These are phyloP conservation scores for Macrolepiota albuminosa DNA, from an alignment of 768 basidiomycete species.

Conservation along the genomic window DNA sequence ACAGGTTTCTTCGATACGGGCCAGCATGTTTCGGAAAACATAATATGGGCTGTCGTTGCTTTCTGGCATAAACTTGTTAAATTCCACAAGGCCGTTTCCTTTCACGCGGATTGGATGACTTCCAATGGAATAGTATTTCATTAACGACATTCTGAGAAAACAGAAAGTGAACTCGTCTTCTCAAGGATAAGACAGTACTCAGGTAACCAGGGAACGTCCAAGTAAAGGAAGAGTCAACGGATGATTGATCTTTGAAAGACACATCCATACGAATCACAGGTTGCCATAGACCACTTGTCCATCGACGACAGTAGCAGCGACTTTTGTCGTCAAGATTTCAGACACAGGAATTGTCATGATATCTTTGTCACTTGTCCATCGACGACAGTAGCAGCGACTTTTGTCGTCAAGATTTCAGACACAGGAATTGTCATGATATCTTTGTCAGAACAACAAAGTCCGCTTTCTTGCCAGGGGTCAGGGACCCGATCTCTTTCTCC, in stretches of 20 bases:
- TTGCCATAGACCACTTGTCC: slow-evolving; percentile 62
- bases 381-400: slow-evolving; percentile 68
- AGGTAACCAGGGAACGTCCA: too few relatives aligned
- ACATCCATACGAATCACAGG: slow-evolving; percentile 3
- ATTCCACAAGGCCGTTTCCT: too few relatives aligned
- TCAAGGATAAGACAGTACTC: too few relatives aligned
- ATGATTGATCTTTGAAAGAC: background rate
- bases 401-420: slow-evolving; percentile 58
- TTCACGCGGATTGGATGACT: too few relatives aligned
- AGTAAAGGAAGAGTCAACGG: too few relatives aligned
- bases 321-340: slow-evolving; percentile 64
- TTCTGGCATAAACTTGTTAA: too few relatives aligned
- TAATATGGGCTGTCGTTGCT: too few relatives aligned
- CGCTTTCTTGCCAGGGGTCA: slow-evolving; percentile 74
- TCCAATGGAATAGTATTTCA: too few relatives aligned
- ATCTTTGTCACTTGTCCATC: slow-evolving; percentile 71
- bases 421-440: slow-evolving; percentile 69
- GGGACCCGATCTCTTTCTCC: slow-evolving; percentile 66
- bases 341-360: slow-evolving; percentile 60
- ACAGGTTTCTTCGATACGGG: too few relatives aligned
- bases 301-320: slow-evolving; percentile 71
- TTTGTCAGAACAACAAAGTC: slow-evolving; percentile 79
- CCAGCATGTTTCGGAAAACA: background rate
- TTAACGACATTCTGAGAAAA: too few relatives aligned
- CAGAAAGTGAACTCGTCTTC: too few relatives aligned